These are phyloP conservation scores for Phytophthora rubi DNA, from an alignment of 352 stramenopile genomes.

Conservation along the genomic window DNA sequence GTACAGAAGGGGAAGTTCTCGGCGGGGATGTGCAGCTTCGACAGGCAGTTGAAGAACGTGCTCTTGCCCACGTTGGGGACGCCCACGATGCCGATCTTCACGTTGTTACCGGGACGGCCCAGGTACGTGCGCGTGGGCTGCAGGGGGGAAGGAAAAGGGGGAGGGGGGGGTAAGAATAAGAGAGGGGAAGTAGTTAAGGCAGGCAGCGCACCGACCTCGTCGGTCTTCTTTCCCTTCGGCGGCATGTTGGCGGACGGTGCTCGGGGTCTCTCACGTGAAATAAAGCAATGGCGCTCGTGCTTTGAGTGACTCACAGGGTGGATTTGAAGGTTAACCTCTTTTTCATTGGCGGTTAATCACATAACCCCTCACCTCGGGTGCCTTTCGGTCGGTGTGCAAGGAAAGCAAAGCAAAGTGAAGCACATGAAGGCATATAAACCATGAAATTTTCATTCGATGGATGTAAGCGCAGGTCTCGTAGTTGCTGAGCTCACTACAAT, in stretches of 20 bases:
- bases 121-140: constrained; percentile 77
- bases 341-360: constrained; percentile 1
- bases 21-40: constrained; percentile 91
- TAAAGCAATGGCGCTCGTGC: constrained; percentile 37
- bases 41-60: constrained; percentile 99
- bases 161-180: neutral
- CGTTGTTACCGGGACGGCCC: constrained; percentile 90
- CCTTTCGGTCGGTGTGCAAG: neutral
- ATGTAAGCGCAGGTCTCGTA: neutral
- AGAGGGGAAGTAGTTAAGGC: neutral
- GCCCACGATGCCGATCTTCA: constrained; percentile 99
- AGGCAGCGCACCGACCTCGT: constrained; percentile 49
- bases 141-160: neutral
- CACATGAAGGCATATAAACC: constrained; percentile 18
- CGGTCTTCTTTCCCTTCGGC: constrained; percentile 84
- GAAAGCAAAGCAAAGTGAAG: neutral
- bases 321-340: constrained; percentile 15
- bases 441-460: constrained; percentile 29
- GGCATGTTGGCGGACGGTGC: constrained; percentile 52
- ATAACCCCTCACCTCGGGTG: neutral
- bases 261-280: constrained; percentile 15
- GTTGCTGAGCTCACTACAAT: constrained; percentile 8
- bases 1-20: constrained; percentile 98
- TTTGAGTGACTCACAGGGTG: constrained; percentile 11
- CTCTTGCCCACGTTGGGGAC: constrained; percentile 99